Evolutionary conservation across 805 yeast genomes (phyloP), one percentile per base, ranked within the genome.

Genomic region (Nakazawaea molendinolei): DNA sequence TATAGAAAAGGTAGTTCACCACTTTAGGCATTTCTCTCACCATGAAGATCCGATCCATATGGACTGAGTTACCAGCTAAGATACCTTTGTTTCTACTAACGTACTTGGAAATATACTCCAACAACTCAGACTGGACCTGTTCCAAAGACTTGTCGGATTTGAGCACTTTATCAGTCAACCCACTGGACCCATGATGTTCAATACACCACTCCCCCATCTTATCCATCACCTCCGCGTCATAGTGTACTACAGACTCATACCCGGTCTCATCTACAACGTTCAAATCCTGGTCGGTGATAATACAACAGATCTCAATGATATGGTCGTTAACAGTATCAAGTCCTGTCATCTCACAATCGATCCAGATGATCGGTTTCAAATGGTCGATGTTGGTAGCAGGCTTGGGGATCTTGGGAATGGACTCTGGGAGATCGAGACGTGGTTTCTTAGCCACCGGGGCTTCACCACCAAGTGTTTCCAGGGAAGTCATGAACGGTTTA

Each of bases 311-410:
- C 58, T 92, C 98, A 41, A 92, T 84, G 47, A 92, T 89, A 40
- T 72, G 76, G 54, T 92, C 97, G n/a, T 69, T 66, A 32, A 61
- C 56, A n/a, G 79, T 76, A 48, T 90, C 82, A 26, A 92, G 62
- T 0, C 99, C 99, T 0, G 99, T 92, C 98, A 92, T 92, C 56
- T 92, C 98, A 59, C 97, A 92, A 60, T 92, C 98, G 13, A 92
- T 70, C 98, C 98, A 92, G 4, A 92, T 94, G 14, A 90, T 65
- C 2, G 65, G 65, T 20, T 49, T 46, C 18, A 42, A 26, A 18
- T 34, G 37, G 34, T 49, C 49, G 10, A 34, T 31, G 25, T 33
- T 38, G 9, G 31, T 29, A 19, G 12, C 9, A n/a, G 31, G 17
- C 13, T 5, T 24, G 5, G 33, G 38, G n/a, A 18, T 33, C 21